Conservation (phyloP, 1,139 yeast species). For the Pichia sp. region DNA sequence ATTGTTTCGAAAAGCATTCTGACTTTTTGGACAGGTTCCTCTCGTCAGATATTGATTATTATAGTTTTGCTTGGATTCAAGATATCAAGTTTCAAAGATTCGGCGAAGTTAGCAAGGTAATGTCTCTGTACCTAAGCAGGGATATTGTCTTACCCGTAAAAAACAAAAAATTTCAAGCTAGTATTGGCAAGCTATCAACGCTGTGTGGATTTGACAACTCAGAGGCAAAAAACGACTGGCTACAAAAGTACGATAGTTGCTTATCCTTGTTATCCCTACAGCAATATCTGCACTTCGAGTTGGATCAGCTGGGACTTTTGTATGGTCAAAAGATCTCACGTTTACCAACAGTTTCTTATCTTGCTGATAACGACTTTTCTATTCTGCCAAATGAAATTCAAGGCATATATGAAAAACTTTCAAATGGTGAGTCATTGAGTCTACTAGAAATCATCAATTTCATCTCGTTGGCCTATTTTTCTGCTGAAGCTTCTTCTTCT, state of each 20-base stretch:
- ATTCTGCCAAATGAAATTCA: neutral
- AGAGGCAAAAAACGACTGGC: neutral
- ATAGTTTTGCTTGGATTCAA: slow-evolving; percentile 71
- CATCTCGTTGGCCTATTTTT: slow-evolving; percentile 2
- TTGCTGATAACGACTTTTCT: neutral
- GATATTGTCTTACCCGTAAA: neutral
- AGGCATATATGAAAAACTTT: neutral
- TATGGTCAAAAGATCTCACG: neutral
- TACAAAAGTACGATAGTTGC: neutral
- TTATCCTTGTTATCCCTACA: slow-evolving; percentile 9
- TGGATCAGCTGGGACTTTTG: neutral
- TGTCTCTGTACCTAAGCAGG: neutral
- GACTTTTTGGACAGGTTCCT: slow-evolving; percentile 53
- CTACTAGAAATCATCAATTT: slow-evolving; percentile 7
- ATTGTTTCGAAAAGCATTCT: slow-evolving; percentile 54
- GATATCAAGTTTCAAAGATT: slow-evolving; percentile 36
- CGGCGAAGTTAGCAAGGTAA: neutral
- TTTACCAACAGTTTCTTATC: neutral
- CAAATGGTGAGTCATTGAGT: neutral
- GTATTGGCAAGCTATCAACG: slow-evolving; percentile 14
- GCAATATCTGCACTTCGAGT: neutral
- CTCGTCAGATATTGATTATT: slow-evolving; percentile 40
- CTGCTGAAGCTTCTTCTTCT: too few species aligned
- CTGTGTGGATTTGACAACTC: neutral
- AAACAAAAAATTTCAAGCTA: slow-evolving; percentile 8